Evolutionary conservation across 1,139 yeast genomes (phyloP).

Genomic region (Candida pseudocylindracea): DNA sequence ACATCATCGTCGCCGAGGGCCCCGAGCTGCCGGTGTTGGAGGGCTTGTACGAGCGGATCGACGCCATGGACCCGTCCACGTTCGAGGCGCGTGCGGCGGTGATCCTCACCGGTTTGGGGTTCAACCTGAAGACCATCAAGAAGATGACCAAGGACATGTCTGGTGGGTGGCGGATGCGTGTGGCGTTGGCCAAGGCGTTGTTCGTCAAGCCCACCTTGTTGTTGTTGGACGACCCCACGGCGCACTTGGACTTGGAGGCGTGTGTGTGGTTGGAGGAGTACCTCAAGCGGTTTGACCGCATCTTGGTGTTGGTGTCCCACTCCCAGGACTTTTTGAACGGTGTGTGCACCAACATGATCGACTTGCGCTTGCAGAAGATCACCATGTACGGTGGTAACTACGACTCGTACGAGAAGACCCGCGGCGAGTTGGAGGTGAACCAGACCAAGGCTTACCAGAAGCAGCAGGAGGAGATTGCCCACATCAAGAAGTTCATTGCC

Average conservation of each 20-base stretch:
- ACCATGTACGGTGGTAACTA: conserved; percentile 91
- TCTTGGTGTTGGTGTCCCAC: conserved; percentile 86
- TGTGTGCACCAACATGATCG: conserved; percentile 95
- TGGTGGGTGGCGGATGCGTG: conserved; percentile 96
- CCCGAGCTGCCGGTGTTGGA: conserved; percentile 82
- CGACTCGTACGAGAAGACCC: conserved; percentile 88
- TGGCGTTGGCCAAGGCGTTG: conserved; percentile 67
- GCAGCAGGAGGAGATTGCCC: conserved; percentile 97
- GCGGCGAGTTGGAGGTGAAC: conserved; percentile 83
- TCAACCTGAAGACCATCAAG: conserved; percentile 60
- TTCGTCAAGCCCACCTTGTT: conserved; percentile 76
- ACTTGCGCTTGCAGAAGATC: conserved; percentile 67
- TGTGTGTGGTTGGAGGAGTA: conserved; percentile 99
- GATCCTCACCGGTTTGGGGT: conserved; percentile 93
- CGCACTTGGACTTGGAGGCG: conserved; percentile 97
- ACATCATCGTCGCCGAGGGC: conserved; percentile 73
- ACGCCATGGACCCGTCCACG: conserved; percentile 87
- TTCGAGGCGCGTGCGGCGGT: conserved; percentile 94
- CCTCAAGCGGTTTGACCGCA: conserved; percentile 82
- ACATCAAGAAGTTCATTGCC: conserved; percentile 95
- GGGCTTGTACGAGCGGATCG: conserved; percentile 84
- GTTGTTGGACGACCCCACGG: conserved; percentile 94
- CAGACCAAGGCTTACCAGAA: conserved; percentile 95
- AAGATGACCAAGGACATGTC: conserved; percentile 95
- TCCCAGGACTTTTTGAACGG: conserved; percentile 99